Evolutionary conservation across 2,329 filamentous ascomycete genomes (phyloP).

Genomic region (Alternaria burnsii): DNA sequence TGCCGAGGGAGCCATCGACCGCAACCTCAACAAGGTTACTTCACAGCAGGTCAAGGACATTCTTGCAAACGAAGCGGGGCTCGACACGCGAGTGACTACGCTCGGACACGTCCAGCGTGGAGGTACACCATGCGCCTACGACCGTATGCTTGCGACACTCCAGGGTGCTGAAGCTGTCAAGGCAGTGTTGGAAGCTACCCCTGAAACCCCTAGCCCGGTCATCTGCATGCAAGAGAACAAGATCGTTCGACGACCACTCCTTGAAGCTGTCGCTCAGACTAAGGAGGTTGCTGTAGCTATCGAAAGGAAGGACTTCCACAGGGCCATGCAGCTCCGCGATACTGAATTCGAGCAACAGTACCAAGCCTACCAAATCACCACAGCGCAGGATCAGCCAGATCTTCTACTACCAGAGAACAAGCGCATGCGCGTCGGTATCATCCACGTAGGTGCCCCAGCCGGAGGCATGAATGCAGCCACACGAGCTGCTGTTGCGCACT

Average conservation of each 20-base stretch:
- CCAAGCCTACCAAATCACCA: conserved; percentile 88
- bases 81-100: conserved; percentile 94
- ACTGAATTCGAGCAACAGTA: conserved; percentile 95
- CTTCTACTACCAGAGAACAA: conserved; percentile 74
- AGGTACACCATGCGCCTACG: conserved; percentile 90
- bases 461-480: conserved; percentile 99
- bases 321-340: conserved; percentile 87
- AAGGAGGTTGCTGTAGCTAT: conserved; percentile 86
- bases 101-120: conserved; percentile 97
- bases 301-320: conserved; percentile 82
- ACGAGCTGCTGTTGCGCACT: conserved; percentile 91
- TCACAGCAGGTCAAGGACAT: conserved; percentile 85
- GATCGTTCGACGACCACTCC: conserved; percentile 87
- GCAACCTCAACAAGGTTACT: conserved; percentile 82
- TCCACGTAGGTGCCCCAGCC: conserved; percentile 95
- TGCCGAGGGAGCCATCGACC: conserved; percentile 81
- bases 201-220: conserved; percentile 89
- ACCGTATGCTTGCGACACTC: conserved; percentile 89
- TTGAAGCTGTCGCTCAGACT: conserved; percentile 87
- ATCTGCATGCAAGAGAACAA: conserved; percentile 99
- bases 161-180: conserved; percentile 64
- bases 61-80: conserved; percentile 78
- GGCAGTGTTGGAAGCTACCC: conserved; percentile 61
- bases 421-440: conserved; percentile 92
- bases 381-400: conserved; percentile 77